Base-by-base conservation (phyloP, 2,329 filamentous ascomycete species). In the Trichoderma oligosporum region DNA sequence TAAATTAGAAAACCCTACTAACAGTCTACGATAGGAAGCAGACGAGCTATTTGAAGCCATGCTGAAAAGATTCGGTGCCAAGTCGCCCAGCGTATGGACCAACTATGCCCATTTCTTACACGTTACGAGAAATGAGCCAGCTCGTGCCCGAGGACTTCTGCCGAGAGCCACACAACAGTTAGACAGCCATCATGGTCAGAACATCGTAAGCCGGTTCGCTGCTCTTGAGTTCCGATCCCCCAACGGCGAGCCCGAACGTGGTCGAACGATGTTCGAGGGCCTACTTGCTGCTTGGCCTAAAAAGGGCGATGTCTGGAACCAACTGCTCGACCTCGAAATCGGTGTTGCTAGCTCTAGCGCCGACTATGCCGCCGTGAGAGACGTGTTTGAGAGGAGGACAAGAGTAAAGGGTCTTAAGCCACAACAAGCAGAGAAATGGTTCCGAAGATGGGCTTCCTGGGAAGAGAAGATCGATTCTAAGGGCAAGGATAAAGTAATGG, bases 31-130 rank as follows among this genome's bases (percentile, higher is more conserved):
- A 48, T n/a, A 95, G 87, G 87, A 92, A 81, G 93, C 93, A 56
- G 91, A 97, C 68, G 83, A 82, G 20, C 82, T 97, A 64, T 97
- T 97, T 77, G 88, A 94, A 71, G 76, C 80, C 38, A 89, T 96
- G 73, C 78, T 89, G 66, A 95, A 94, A 78, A 97, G 95, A 75
- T 92, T 91, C 59, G 90, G 94, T 68, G 87, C 88, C 61, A 85
- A 86, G 63, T 84, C 86, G 5, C 86, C 89, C 8, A 83, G 86
- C 53, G 85, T 97, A 64, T 99, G 92, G 90, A 80, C 88, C 73
- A 97, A 97, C 77, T 97, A 97, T 73, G 93, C 92, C 22, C 88
- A 88, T 66, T 97, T 97, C 81, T 80, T 99, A 56, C 88, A 96
- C 75, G 85, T 87, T 59, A 88, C 84, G 1, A 75, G 83, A 59